Evolutionary conservation across 163 green algal species (phyloP).

Genomic region (Scenedesmus sp.): DNA sequence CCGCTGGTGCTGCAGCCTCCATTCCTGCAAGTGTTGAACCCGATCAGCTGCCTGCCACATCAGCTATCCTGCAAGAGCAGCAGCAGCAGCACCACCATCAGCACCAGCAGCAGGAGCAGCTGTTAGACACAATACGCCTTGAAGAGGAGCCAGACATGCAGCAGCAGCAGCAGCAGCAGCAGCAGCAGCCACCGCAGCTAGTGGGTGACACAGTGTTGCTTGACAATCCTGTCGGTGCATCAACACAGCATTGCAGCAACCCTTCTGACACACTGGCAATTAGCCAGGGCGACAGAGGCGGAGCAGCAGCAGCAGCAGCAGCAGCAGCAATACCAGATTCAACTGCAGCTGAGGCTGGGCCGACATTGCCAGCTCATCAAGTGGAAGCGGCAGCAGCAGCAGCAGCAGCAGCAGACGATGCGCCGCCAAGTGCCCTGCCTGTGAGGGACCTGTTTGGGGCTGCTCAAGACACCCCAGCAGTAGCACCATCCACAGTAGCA

Average conservation of each 20-base stretch:
- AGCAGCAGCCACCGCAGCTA: neutral
- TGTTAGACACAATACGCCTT: neutral
- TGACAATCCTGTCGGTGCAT: neutral
- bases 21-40: neutral
- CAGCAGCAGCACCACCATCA: neutral
- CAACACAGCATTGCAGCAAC: neutral
- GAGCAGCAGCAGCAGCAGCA: slow-evolving; percentile 34
- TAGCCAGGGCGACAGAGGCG: neutral
- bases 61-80: neutral
- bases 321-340: neutral
- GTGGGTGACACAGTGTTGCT: neutral
- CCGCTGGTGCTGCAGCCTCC: neutral
- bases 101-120: neutral
- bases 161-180: neutral
- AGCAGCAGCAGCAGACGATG: neutral
- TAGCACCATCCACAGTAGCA: neutral
- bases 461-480: neutral
- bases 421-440: neutral
- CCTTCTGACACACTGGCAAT: neutral
- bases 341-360: neutral
- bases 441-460: neutral
- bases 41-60: neutral
- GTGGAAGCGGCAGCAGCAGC: neutral
- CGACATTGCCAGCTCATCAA: neutral
- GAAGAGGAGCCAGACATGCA: neutral